Evolutionary conservation across 2,329 filamentous ascomycete genomes (phyloP).

Genomic region (Aspergillus intermedius): DNA sequence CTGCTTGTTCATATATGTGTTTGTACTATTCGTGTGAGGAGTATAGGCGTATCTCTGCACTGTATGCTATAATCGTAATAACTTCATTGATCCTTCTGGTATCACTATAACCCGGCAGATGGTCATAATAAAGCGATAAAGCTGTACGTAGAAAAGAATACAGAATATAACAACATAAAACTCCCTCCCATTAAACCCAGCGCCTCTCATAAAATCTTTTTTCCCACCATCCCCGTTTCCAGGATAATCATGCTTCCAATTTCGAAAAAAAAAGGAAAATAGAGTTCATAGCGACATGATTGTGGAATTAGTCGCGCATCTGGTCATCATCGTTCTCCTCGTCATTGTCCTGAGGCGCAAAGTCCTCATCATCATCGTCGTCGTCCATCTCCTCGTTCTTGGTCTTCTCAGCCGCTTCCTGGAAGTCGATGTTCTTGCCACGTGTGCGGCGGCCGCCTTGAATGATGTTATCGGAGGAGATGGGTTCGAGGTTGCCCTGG

Average conservation of each 20-base stretch:
- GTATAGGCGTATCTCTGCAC: no score
- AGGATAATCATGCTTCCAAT: not conserved
- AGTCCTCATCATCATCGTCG: conserved; percentile 50
- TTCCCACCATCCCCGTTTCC: conserved; percentile 5
- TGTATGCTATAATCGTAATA: not conserved
- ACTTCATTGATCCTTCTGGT: not conserved
- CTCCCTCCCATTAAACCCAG: conserved; percentile 12
- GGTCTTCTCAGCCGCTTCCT: conserved; percentile 76
- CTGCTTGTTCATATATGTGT: no score
- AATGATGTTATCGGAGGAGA: conserved; percentile 85
- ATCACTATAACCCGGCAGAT: not conserved
- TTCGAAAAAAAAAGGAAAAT: not conserved
- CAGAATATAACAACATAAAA: not conserved
- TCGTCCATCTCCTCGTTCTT: conserved; percentile 60
- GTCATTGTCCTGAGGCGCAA: conserved; percentile 18
- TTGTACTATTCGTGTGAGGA: no score
- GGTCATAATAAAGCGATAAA: not conserved
- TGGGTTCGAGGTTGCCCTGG: conserved; percentile 75
- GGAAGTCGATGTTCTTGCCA: conserved; percentile 86
- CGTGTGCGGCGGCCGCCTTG: conserved; percentile 73
- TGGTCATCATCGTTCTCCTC: conserved; percentile 33
- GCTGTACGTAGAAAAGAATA: not conserved
- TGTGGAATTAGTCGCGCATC: conserved; percentile 32
- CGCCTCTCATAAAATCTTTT: conserved; percentile 13
- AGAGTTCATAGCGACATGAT: conserved; percentile 7